Base-by-base conservation (phyloP, 1,284 basidiomycete species). In the Schizophyllum amplum region DNA sequence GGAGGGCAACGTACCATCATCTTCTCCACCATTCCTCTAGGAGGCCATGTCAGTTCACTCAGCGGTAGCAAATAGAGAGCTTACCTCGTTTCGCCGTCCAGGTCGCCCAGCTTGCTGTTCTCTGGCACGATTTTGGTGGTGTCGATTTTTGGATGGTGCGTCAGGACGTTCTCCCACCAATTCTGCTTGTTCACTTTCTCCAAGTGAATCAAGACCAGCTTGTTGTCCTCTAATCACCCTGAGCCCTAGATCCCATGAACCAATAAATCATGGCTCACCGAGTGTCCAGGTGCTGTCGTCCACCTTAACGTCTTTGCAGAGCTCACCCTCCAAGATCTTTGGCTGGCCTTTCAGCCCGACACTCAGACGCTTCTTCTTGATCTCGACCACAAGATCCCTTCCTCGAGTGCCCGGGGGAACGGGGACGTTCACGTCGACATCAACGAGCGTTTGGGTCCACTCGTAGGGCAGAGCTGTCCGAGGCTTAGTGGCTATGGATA, bases 211-310 rank as follows among this genome's bases (percentile, higher is more conserved):
- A 82, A 74, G 53, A 96, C 75, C 9, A 74, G 72, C 61, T 86
- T 75, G 61, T 86, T 84, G 68, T 96, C 94, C 77, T 94, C 93
- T 95, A 64, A 26, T 52, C 47, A 54, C 49, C 48, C 55, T 54
- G 51, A 52, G 53, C 47, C 52, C 49, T 58, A 23, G 62, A 54
- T 55, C 22, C 49, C 23, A 23, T 54, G 24, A 53, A 33, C 52
- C 58, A 24, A 52, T 62, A 57, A 49, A 24, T n/a, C 11, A 47
- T 33, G 1, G 76, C 85, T 59, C 63, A 95, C 95, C 88, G 48
- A 99, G 70, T 4, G 92, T 94, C 97, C 97, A 99, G 21, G 94
- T 98, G 61, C 94, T 97, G 56, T 99, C 97, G 60, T 98, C 97
- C 53, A 94, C 77, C 67, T 94, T 94, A 75, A 99, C 88, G 59